Percentiles rank a stretch among this genome's conserved stretches.
Conservation (phyloP, 148 eudicot species). For the Vaccinium darrowii region DNA sequence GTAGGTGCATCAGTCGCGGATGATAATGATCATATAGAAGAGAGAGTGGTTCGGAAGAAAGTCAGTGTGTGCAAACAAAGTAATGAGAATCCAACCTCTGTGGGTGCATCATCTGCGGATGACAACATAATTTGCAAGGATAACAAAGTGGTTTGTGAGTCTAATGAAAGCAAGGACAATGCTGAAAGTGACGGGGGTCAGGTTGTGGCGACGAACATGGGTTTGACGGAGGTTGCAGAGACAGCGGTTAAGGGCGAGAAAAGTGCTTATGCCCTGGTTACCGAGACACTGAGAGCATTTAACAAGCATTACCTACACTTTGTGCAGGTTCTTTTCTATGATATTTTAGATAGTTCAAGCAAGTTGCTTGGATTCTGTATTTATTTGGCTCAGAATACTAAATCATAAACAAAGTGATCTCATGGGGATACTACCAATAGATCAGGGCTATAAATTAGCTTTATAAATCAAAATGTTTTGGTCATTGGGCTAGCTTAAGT, state of each 20-base stretch:
- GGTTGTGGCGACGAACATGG: slow-evolving; percentile 24
- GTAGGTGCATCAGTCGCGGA: too few species aligned
- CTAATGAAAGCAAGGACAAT: neutral
- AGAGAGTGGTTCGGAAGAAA: slow-evolving; percentile 10
- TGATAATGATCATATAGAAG: neutral
- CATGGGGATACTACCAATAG: neutral
- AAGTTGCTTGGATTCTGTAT: neutral
- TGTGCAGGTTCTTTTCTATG: slow-evolving; percentile 50
- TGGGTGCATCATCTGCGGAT: too few species aligned
- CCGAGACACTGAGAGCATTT: slow-evolving; percentile 51
- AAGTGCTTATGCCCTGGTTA: slow-evolving; percentile 47
- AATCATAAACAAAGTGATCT: neutral
- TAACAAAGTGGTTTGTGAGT: neutral
- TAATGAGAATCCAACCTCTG: neutral
- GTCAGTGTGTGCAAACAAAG: neutral
- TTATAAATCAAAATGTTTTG: neutral
- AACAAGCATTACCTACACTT: slow-evolving; percentile 64
- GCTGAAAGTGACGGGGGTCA: slow-evolving; percentile 7
- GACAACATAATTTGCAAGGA: slow-evolving; percentile 13
- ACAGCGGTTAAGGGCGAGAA: slow-evolving; percentile 24
- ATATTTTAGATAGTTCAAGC: neutral
- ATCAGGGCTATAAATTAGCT: neutral
- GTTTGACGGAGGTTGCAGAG: slow-evolving; percentile 24
- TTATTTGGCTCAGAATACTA: neutral
- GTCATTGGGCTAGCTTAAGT: neutral